Evolutionary conservation across 1,284 basidiomycete genomes (phyloP).

Genomic region (Heliocybe sulcata): DNA sequence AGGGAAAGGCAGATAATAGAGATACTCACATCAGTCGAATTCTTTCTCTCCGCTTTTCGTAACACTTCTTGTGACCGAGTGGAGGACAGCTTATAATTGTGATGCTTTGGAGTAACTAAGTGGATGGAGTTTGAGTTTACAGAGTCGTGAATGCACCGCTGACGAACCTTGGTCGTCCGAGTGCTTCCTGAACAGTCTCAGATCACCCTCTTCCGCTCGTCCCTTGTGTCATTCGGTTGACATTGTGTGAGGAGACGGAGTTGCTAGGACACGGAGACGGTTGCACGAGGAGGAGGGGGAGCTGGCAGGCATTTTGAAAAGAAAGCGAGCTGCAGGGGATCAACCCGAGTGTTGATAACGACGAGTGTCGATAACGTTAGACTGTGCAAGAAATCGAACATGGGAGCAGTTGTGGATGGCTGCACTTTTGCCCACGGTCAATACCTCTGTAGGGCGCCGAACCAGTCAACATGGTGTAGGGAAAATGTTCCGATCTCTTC

Average conservation of each 20-base stretch:
- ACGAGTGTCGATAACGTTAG: background rate
- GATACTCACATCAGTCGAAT: background rate
- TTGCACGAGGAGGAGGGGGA: background rate
- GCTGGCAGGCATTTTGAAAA: background rate
- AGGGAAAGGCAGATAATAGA: background rate
- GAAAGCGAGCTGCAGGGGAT: background rate
- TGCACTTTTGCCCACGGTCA: too few relatives aligned
- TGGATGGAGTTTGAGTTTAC: background rate
- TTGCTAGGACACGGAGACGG: background rate
- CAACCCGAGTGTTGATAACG: too few relatives aligned
- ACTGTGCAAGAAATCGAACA: too few relatives aligned
- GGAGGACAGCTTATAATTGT: background rate
- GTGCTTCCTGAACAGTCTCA: background rate
- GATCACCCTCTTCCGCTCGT: conserved; percentile 11
- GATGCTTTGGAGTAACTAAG: background rate
- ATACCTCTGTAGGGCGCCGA: too few relatives aligned
- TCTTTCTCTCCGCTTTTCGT: background rate
- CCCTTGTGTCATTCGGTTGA: conserved; percentile 7
- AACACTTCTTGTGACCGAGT: conserved; percentile 1
- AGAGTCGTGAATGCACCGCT: background rate
- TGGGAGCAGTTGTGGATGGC: too few relatives aligned
- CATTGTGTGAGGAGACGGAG: background rate
- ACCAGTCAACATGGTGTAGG: too few relatives aligned
- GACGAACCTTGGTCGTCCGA: background rate
- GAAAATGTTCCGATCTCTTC: too few relatives aligned